Conservation (phyloP, 1,139 yeast genomes). For the Kodamaea suecica region DNA sequence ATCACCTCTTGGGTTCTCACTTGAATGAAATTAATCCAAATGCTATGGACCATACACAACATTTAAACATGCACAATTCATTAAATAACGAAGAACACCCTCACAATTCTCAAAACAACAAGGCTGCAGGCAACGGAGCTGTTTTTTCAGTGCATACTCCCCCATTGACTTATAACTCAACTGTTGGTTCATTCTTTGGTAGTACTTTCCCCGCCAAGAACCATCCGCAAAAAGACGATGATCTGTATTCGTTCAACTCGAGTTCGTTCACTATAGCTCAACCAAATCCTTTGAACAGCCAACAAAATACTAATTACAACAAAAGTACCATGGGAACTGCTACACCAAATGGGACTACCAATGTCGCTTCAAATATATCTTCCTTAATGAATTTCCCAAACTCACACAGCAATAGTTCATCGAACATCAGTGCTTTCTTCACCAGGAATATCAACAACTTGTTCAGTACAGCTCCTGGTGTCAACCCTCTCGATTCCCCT, state of each 20-base stretch:
- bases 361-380: constrained; percentile 8
- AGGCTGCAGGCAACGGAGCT: constrained; percentile 1
- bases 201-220: constrained; percentile 1
- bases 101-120: not conserved
- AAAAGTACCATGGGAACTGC: not conserved
- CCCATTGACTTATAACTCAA: not conserved
- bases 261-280: constrained; percentile 33
- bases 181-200: constrained; percentile 1
- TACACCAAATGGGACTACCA: constrained; percentile 2
- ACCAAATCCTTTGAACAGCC: constrained; percentile 8
- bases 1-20: too few species aligned
- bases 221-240: constrained; percentile 21
- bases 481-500: not conserved
- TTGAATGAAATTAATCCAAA: too few species aligned
- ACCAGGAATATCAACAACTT: constrained; percentile 15
- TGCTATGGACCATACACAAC: too few species aligned
- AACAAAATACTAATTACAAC: constrained; percentile 6
- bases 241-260: constrained; percentile 34
- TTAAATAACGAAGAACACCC: too few species aligned
- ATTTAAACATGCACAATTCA: too few species aligned
- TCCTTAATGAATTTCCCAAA: constrained; percentile 2
- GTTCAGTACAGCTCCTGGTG: constrained; percentile 10
- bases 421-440: constrained; percentile 25
- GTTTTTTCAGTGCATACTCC: constrained; percentile 2
- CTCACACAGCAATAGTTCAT: constrained; percentile 16